A percentile compares a stretch with the other conserved stretches of the same genome.
These are phyloP conservation scores for Solanum appendiculatum DNA, from an alignment of 257 asterid species.

Conservation along the genomic window DNA sequence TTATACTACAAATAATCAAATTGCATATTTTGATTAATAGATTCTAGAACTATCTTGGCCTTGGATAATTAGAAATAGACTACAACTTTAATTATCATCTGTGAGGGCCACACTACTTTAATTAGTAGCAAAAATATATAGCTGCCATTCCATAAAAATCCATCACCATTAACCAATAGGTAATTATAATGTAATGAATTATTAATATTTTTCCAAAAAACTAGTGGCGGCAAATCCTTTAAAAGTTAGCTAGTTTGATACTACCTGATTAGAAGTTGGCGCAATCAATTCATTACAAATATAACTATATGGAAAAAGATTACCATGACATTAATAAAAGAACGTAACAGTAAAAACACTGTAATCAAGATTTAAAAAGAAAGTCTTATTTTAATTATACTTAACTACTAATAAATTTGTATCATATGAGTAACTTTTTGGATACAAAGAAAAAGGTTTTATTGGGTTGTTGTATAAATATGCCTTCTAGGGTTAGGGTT, in stretches of 20 bases:
- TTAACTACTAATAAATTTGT: neutral
- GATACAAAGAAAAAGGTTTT: neutral
- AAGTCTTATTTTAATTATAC: neutral
- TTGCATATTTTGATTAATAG: neutral
- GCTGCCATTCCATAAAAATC: neutral
- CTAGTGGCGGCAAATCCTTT: neutral
- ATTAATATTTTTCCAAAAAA: neutral
- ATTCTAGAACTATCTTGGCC: neutral
- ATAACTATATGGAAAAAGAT: slow-evolving; percentile 16
- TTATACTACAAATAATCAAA: slow-evolving; percentile 1
- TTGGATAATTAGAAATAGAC: neutral
- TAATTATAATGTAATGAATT: neutral
- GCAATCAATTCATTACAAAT: slow-evolving; percentile 38
- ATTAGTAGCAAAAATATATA: neutral
- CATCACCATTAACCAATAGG: neutral
- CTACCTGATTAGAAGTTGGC: slow-evolving; percentile 37
- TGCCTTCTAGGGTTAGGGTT: slow-evolving; percentile 54
- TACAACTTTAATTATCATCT: neutral
- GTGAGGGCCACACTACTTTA: neutral
- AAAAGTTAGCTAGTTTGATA: slow-evolving; percentile 1
- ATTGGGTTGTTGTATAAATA: slow-evolving; percentile 33
- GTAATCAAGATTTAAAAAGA: neutral
- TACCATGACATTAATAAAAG: neutral
- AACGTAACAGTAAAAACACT: neutral
- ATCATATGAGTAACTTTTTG: no score